Evolutionary conservation across 768 basidiomycete species (phyloP).

Genomic region (Russula griseocarnosa): DNA sequence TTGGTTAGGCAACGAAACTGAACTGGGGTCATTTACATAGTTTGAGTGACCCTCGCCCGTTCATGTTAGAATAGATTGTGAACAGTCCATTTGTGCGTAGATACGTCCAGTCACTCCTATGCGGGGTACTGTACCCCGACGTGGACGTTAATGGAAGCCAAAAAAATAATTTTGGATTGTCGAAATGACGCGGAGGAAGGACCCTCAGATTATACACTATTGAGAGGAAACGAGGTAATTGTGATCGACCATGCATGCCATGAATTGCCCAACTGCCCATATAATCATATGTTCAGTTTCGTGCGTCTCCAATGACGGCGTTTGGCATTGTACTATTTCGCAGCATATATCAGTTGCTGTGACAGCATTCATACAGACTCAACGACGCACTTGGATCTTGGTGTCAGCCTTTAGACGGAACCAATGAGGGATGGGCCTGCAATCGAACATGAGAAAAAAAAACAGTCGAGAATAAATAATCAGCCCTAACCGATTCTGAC

Average conservation of each 20-base stretch:
- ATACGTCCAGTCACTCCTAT: no score
- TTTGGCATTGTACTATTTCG: slow-evolving; percentile 81
- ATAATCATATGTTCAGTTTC: slow-evolving; percentile 92
- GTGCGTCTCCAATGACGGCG: slow-evolving; percentile 99
- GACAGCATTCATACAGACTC: background rate
- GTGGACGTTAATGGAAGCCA: no score
- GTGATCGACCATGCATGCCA: background rate
- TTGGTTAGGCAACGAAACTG: no score
- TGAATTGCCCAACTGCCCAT: slow-evolving; percentile 1
- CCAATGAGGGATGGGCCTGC: slow-evolving; percentile 97
- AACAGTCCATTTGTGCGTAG: no score
- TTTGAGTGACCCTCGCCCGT: no score
- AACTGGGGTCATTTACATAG: no score
- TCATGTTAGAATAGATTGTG: no score
- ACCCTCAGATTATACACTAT: slow-evolving; percentile 3
- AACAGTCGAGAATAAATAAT: background rate
- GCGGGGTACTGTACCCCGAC: no score
- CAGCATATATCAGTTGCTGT: background rate
- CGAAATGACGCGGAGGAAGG: no score
- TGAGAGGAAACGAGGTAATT: background rate
- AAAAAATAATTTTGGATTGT: no score
- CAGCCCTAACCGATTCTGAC: slow-evolving; percentile 86
- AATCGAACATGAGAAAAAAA: background rate
- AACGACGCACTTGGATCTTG: slow-evolving; percentile 75
- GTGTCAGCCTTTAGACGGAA: slow-evolving; percentile 96